These are phyloP conservation scores for Chaetomium strumarium DNA, from an alignment of 2,329 filamentous ascomycete genomes.

Conservation along the genomic window DNA sequence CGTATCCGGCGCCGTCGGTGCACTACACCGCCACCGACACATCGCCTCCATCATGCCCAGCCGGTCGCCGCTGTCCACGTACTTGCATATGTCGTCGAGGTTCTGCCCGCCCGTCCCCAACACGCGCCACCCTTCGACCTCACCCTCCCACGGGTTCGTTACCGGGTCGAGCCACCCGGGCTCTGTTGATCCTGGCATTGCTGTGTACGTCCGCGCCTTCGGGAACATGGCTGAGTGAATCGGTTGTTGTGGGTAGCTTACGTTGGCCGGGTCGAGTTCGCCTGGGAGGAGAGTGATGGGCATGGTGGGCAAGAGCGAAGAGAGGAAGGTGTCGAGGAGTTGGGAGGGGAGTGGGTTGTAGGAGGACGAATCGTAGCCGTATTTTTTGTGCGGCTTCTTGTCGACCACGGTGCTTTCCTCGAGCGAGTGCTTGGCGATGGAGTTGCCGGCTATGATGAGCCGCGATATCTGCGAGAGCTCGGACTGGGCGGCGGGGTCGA, in stretches of 20 bases:
- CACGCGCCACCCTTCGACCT: conserved; percentile 83
- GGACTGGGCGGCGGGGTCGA: conserved; percentile 54
- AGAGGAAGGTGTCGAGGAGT: conserved; percentile 76
- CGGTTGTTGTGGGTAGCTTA: conserved; percentile 84
- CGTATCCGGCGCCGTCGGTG: conserved; percentile 93
- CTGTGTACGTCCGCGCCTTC: conserved; percentile 57
- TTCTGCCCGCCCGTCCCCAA: conserved; percentile 88
- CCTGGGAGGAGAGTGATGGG: conserved; percentile 88
- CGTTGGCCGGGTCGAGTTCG: conserved; percentile 77
- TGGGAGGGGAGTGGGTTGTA: conserved; percentile 85
- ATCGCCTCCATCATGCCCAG: conserved; percentile 91
- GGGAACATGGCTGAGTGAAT: conserved; percentile 92
- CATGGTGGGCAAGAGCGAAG: conserved; percentile 74
- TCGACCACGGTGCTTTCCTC: conserved; percentile 31
- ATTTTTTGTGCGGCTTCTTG: conserved; percentile 64
- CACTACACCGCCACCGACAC: conserved; percentile 84
- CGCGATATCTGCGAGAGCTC: conserved; percentile 66
- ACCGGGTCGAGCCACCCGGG: conserved; percentile 78
- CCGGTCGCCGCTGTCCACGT: conserved; percentile 71
- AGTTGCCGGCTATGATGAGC: conserved; percentile 88
- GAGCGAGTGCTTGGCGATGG: conserved; percentile 48
- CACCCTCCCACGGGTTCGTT: conserved; percentile 90
- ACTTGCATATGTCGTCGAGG: conserved; percentile 88
- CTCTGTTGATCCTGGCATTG: conserved; percentile 29
- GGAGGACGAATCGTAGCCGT: conserved; percentile 83